Conservation (phyloP, 371 early-diverging fungal genomes). For the Apophysomyces ossiformis region DNA sequence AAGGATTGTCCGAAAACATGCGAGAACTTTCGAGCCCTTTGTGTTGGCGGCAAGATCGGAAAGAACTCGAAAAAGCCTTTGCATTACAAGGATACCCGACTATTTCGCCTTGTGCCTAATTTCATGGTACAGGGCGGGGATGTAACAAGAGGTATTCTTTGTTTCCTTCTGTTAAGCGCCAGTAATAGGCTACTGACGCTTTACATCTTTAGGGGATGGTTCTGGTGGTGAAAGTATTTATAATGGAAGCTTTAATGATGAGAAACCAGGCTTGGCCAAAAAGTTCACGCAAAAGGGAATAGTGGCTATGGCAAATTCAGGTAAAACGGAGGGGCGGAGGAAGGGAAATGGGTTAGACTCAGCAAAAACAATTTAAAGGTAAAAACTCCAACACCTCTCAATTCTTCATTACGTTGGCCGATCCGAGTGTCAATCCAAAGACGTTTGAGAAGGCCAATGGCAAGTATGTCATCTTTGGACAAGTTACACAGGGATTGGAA, state of each 20-base stretch:
- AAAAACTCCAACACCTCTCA: constrained; percentile 87
- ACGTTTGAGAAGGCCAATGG: constrained; percentile 69
- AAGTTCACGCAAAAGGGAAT: constrained; percentile 55
- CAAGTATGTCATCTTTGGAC: constrained; percentile 83
- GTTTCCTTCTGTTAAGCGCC: neutral
- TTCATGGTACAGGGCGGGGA: constrained; percentile 88
- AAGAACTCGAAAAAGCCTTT: constrained; percentile 60
- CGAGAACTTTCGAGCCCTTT: constrained; percentile 63
- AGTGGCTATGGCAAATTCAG: constrained; percentile 86
- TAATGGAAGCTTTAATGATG: constrained; percentile 72
- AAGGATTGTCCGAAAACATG: constrained; percentile 66
- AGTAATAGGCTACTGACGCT: neutral
- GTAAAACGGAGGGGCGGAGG: neutral
- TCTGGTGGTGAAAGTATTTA: constrained; percentile 78
- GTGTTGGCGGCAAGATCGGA: constrained; percentile 53
- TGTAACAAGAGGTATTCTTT: constrained; percentile 59
- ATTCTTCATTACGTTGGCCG: constrained; percentile 74
- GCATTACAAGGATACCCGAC: constrained; percentile 49
- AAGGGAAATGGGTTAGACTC: too few species aligned
- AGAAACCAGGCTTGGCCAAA: constrained; percentile 64
- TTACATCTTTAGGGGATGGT: constrained; percentile 59
- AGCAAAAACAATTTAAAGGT: constrained; percentile 25
- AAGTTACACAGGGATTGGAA: constrained; percentile 57
- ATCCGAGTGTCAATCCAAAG: constrained; percentile 36
- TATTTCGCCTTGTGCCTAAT: constrained; percentile 63